Base-by-base conservation (phyloP, 805 yeast species). In the Yarrowia hollandica region DNA sequence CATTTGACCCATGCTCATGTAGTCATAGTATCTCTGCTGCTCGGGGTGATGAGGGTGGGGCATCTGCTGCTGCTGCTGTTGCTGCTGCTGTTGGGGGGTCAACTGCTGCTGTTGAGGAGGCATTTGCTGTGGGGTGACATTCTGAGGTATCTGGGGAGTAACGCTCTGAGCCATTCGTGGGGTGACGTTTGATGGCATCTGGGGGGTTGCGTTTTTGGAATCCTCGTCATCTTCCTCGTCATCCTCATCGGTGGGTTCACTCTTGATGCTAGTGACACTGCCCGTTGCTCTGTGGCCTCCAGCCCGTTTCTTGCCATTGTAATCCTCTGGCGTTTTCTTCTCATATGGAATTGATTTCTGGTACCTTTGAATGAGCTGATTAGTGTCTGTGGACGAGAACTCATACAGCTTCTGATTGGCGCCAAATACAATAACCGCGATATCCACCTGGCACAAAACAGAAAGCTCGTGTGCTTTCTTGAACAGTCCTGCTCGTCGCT, bases 401-500 rank as follows among this genome's bases (percentile, higher is more conserved):
- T 92, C 96, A 69, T 88, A 90, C 21, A 90, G 80, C 67, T 86
- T 87, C 34, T 76, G 70, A 67, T 89, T 90, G 66, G 83, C 82
- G 16, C 96, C 96, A 33, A 90, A 77, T 22, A 92, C 90, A 14
- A 92, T 83, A 26, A 92, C 92, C 1, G 98, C 95, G 26, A 94
- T 78, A 68, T 92, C 98, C 5, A 90, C 96, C 63, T 90, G 91
- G 72, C 98, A 92, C 35, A 92, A 77, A 10, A 92, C 92, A 0
- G 97, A 84, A 59, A 94, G 77, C 71, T 87, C 94, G 69, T 86
- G 87, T 1, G 92, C 92, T 71, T 86, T 87, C 60, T 76, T 76
- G 68, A 94, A 91, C 28, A 92, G 77, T 2, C 99, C 99, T 0
- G 96, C 95, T 71, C 92, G 92, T 60, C 99, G 81, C 72, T 92